Base-by-base conservation (phyloP, 768 basidiomycete genomes). In the Lactarius indigo region DNA sequence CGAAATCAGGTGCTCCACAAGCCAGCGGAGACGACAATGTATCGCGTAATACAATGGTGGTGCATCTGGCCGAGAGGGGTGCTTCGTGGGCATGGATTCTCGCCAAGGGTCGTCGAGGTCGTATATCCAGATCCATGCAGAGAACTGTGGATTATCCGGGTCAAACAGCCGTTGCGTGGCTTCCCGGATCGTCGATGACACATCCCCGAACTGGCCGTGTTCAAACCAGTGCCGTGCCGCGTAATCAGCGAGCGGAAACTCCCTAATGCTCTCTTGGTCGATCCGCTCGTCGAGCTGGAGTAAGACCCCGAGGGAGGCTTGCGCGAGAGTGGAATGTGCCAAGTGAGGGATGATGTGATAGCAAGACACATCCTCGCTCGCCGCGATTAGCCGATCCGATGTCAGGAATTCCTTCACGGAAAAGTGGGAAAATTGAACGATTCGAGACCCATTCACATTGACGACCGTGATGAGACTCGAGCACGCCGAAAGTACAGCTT, bases 381-480 rank as follows among this genome's bases (percentile, higher is more conserved):
- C 12, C 1, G 2, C 1, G 50, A 41, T 9, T n/a, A 60, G 64
- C 9, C 64, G 59, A 8, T 18, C 13, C 3, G 64, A 65, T 15
- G 52, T 61, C 30, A 65, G 30, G 39, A 55, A 65, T 18, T 65
- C 64, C 44, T 39, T 65, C 4, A 65, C 64, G 0, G 64, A 61
- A 41, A 65, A 57, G 18, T 65, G 64, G 1, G 64, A 5, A 37
- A 65, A 65, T 10, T 65, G 59, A 26, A 65, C 50, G 8, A 59
- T n/a, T 12, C 9, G 12, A 9, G 20, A 50, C 37, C 18, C 47
- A 5, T n/a, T 17, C 18, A 42, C 26, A 2, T 61, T 9, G n/a
- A 61, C 15, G 3, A 61, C 10, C 0, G 59, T 6, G 28, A 65
- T 56, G 2, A 65, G 20, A 5, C 59, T 65, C 1, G 64, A 50